These are phyloP conservation scores for Candida montana DNA, from an alignment of 805 yeast species.

Conservation along the genomic window DNA sequence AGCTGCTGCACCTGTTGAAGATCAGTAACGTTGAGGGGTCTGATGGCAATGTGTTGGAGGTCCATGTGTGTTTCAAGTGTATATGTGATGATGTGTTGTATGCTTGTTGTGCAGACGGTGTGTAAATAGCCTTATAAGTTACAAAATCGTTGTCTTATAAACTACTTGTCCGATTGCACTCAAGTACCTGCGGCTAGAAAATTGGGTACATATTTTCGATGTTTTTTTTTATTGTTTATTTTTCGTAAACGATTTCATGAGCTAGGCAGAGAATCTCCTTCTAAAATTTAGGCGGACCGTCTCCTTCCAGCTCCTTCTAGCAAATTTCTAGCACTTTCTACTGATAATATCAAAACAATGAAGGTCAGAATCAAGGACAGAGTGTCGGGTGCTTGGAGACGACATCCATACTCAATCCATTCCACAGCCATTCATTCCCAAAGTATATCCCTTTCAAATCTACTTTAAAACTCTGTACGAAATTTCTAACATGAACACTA, in stretches of 20 bases:
- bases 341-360: not conserved
- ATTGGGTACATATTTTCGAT: slow-evolving; percentile 1
- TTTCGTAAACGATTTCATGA: not conserved
- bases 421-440: slow-evolving; percentile 18
- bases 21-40: slow-evolving; percentile 80
- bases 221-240: too few relatives aligned
- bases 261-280: not conserved
- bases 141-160: too few relatives aligned
- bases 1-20: slow-evolving; percentile 52
- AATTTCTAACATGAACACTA: slow-evolving; percentile 75
- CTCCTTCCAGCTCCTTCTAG: too few relatives aligned
- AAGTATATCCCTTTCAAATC: slow-evolving; percentile 22
- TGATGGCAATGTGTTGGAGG: slow-evolving; percentile 58
- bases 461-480: slow-evolving; percentile 75
- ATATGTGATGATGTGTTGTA: too few relatives aligned
- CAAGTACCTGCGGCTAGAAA: too few relatives aligned
- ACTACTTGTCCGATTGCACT: too few relatives aligned
- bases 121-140: too few relatives aligned
- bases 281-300: too few relatives aligned
- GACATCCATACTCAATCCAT: slow-evolving; percentile 23
- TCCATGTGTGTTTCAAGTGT: slow-evolving; percentile 1
- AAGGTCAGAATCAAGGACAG: not conserved
- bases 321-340: too few relatives aligned
- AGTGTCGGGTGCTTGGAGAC: slow-evolving; percentile 25
- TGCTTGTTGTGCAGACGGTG: not conserved